These are phyloP conservation scores for Xylaria bambusicola DNA, from an alignment of 495 filamentous ascomycete genomes.

Conservation along the genomic window DNA sequence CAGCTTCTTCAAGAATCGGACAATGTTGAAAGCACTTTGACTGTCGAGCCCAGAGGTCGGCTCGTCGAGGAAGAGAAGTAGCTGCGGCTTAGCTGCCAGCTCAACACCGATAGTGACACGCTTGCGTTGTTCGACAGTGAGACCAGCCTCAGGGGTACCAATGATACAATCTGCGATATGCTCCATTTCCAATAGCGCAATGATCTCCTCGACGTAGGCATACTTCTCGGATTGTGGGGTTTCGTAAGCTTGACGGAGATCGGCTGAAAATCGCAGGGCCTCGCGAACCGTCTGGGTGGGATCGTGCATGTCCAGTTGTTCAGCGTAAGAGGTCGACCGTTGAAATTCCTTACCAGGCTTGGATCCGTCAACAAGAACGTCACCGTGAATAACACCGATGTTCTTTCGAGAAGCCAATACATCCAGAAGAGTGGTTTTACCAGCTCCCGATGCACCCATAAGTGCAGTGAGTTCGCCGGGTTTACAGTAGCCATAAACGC, in stretches of 20 bases:
- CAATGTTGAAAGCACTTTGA: slow-evolving; percentile 84
- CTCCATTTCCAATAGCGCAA: slow-evolving; percentile 79
- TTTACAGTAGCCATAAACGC: slow-evolving; percentile 75
- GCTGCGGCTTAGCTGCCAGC: slow-evolving; percentile 79
- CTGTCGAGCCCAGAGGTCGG: slow-evolving; percentile 87
- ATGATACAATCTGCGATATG: slow-evolving; percentile 84
- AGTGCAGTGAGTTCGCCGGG: slow-evolving; percentile 78
- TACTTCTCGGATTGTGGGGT: slow-evolving; percentile 73
- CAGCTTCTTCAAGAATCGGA: slow-evolving; percentile 84
- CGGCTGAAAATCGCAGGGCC: slow-evolving; percentile 80
- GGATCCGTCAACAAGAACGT: slow-evolving; percentile 72
- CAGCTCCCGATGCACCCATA: slow-evolving; percentile 85
- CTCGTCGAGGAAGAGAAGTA: slow-evolving; percentile 87
- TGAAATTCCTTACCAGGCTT: slow-evolving; percentile 71
- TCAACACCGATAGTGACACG: slow-evolving; percentile 90
- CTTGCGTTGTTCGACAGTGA: slow-evolving; percentile 89
- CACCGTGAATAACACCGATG: slow-evolving; percentile 73
- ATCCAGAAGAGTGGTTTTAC: slow-evolving; percentile 82
- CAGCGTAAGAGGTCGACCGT: slow-evolving; percentile 73
- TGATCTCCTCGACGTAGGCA: slow-evolving; percentile 80
- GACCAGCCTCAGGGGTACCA: slow-evolving; percentile 71
- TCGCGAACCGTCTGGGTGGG: slow-evolving; percentile 78
- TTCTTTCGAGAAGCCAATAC: slow-evolving; percentile 76
- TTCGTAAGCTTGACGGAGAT: slow-evolving; percentile 74
- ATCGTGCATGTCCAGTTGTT: slow-evolving; percentile 84